Percentiles rank a stretch among this genome's conserved stretches.
Evolutionary conservation across 768 basidiomycete species (phyloP).

Genomic region (Dacryopinax primogenitus): DNA sequence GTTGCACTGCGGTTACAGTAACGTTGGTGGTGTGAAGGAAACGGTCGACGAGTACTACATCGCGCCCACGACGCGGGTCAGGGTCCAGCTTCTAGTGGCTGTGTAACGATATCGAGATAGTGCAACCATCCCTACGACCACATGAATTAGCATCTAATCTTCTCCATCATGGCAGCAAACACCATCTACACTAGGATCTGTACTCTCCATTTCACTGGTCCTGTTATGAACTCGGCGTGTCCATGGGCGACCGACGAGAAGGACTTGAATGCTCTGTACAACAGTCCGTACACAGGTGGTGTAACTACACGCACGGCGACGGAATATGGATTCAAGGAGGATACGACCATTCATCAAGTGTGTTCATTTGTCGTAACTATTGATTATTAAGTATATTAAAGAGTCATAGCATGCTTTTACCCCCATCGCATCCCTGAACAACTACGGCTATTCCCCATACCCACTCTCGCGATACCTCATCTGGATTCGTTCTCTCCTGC

Average conservation of each 20-base stretch:
- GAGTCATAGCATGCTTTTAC: conserved; percentile 20
- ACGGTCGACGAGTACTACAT: too few species aligned
- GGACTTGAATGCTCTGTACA: conserved; percentile 54
- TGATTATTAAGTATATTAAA: background rate
- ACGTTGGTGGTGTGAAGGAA: background rate
- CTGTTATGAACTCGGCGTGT: conserved; percentile 66
- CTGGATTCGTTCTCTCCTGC: conserved; percentile 46
- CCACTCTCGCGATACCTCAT: conserved; percentile 51
- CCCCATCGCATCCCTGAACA: conserved; percentile 51
- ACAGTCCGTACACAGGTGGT: conserved; percentile 56
- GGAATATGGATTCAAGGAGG: conserved; percentile 54
- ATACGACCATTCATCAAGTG: conserved; percentile 45
- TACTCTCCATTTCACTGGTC: conserved; percentile 15
- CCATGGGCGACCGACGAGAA: conserved; percentile 62
- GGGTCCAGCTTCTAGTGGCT: too few species aligned
- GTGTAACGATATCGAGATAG: background rate
- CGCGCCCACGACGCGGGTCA: too few species aligned
- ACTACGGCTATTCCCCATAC: conserved; percentile 77
- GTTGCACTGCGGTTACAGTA: too few species aligned
- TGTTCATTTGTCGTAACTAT: conserved; percentile 16
- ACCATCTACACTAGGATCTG: background rate
- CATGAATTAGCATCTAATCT: background rate
- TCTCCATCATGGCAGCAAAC: background rate
- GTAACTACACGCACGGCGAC: conserved; percentile 73
- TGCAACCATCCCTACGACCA: background rate